phyloP scores from a whole-genome alignment of 176 grass and related monocot genomes.

The Carex kokanica region DNA sequence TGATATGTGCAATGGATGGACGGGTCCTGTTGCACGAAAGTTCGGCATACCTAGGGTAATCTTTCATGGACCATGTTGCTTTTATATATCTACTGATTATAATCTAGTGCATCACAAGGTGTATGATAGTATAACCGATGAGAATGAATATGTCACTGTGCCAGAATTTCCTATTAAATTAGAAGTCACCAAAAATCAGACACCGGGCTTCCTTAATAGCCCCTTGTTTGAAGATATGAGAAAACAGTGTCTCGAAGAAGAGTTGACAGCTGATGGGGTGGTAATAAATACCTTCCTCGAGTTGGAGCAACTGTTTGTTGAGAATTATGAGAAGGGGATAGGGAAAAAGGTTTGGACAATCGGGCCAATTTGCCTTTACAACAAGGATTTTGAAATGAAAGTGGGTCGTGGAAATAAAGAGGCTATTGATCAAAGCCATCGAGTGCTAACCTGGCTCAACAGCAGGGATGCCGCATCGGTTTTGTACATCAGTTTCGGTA shows the following conservation, averaged over 20 bases:
- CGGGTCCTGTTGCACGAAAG: neutral
- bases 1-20: conserved; percentile 22
- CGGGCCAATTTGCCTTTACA: conserved; percentile 16
- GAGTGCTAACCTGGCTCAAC: neutral
- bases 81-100: neutral
- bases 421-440: neutral
- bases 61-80: conserved; percentile 11
- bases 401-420: neutral
- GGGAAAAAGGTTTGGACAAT: conserved; percentile 7
- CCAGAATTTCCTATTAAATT: conserved; percentile 5
- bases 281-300: conserved; percentile 15
- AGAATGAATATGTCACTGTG: neutral
- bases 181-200: neutral
- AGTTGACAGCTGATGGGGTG: neutral
- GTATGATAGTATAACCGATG: neutral
- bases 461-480: neutral
- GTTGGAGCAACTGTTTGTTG: neutral
- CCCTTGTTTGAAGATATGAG: neutral
- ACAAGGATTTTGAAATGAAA: conserved; percentile 17
- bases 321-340: neutral
- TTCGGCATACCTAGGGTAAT: conserved; percentile 13
- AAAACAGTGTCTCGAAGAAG: neutral
- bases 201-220: neutral
- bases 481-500: conserved; percentile 12
- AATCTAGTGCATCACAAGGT: neutral